Base-by-base conservation (phyloP, 2,329 filamentous ascomycete genomes). In the Neurospora sp. region DNA sequence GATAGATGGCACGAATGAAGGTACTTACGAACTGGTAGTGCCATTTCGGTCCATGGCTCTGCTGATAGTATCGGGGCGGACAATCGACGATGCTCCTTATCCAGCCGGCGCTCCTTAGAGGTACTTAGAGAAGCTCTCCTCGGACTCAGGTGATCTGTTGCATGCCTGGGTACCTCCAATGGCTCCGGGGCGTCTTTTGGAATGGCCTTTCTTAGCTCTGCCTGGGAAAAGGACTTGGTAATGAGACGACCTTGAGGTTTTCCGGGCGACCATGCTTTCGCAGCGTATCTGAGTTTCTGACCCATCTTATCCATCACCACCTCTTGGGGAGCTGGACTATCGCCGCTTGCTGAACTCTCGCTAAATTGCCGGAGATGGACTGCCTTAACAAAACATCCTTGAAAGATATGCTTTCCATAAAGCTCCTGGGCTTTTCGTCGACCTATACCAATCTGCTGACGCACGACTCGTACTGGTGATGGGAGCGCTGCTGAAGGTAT, bases 1-100 rank as follows among this genome's bases (percentile, higher is more conserved):
- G 11, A 40, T 38, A 17, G 36, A 19, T 28, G 40, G 17, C 40
- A 38, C 3, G 39, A 39, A 39, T 15, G 36, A 28, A 66, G 15
- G n/a, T 15, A 83, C 84, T 78, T 78, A 86, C 84, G 81, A 46
- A 85, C 82, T 6, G 84, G 83, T 58, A 85, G 76, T 11, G 80
- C 78, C 66, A 78, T 80, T 17, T 76, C 72, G 67, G 76, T 76
- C 58, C 76, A 75, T n/a, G 75, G 75, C 69, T 69, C 68, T 77
- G 36, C 66, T 71, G 71, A 70, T 74, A 72, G 68, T 73, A 70
- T 52, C 76, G 75, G 42, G 66, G 28, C 15, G 1, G 52, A 36
- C 15, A 17, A n/a, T 62, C 52, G 52, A 33, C 23, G 52, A 17
- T 62, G 52, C 15, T 62, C 52, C 28, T 62, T 62, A n/a, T 62